These are phyloP conservation scores for Rhizopogon sp. DNA, from an alignment of 768 basidiomycete species.

Conservation along the genomic window DNA sequence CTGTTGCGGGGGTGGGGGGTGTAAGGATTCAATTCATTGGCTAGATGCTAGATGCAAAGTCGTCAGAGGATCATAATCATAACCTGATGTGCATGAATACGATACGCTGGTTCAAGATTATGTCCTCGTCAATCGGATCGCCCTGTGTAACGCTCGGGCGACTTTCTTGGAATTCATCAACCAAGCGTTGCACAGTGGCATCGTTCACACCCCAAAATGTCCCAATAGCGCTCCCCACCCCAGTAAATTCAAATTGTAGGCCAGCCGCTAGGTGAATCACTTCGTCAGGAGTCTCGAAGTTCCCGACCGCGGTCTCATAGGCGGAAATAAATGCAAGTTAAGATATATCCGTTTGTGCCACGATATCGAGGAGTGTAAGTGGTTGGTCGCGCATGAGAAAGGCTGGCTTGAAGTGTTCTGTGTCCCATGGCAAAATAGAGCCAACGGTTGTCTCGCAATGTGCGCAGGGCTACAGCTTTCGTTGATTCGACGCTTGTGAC, in stretches of 20 bases:
- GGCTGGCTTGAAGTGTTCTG: constrained; percentile 9
- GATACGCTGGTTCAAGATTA: not conserved
- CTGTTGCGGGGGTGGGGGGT: too few relatives aligned
- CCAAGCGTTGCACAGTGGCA: not conserved
- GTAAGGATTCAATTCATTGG: too few relatives aligned
- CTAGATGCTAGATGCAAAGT: too few relatives aligned
- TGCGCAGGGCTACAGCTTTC: not conserved
- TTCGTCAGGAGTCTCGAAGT: constrained; percentile 11
- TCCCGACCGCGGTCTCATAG: constrained; percentile 17
- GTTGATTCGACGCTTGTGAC: not conserved
- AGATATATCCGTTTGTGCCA: not conserved
- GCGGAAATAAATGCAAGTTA: constrained; percentile 12
- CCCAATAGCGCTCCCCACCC: constrained; percentile 16
- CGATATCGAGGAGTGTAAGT: constrained; percentile 1
- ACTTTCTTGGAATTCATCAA: not conserved
- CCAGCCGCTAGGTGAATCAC: constrained; percentile 17
- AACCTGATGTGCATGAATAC: constrained; percentile 4
- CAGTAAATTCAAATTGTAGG: constrained; percentile 13
- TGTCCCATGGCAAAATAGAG: constrained; percentile 15
- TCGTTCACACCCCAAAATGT: constrained; percentile 15
- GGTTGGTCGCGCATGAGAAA: not conserved
- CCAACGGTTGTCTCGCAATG: constrained; percentile 4
- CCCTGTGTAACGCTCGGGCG: not conserved
- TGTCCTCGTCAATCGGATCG: not conserved
- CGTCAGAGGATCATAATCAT: not conserved